These are phyloP conservation scores for Leishmania mexicana DNA, from an alignment of 208 protist genomes.

Conservation along the genomic window DNA sequence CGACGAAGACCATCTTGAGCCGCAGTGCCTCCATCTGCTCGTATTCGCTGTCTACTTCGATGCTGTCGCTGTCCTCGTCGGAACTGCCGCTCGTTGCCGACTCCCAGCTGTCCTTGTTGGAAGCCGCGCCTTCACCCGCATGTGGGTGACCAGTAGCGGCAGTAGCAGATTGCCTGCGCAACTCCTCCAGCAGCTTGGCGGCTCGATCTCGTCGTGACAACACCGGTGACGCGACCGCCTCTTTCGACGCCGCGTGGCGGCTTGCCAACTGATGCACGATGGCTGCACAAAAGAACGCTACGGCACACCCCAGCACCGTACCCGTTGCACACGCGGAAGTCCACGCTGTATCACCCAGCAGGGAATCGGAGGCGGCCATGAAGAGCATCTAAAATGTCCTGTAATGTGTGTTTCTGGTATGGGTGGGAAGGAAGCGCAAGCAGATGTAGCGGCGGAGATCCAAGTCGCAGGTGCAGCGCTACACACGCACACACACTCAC, in stretches of 20 bases:
- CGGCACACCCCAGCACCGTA: slow-evolving; percentile 2
- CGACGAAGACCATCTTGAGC: slow-evolving; percentile 80
- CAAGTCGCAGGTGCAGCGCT: background rate
- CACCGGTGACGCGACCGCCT: background rate
- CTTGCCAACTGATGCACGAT: background rate
- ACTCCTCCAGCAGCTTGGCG: slow-evolving; percentile 18
- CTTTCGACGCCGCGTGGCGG: background rate
- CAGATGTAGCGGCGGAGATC: background rate
- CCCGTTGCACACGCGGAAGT: background rate
- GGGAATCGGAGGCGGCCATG: background rate
- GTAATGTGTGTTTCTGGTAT: background rate
- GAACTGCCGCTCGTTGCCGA: background rate
- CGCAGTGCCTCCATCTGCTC: slow-evolving; percentile 50
- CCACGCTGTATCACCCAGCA: background rate
- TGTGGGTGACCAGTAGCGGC: background rate
- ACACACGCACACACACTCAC: background rate
- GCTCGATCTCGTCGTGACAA: slow-evolving; percentile 23
- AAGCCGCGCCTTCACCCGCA: background rate
- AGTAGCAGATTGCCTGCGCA: slow-evolving; percentile 3
- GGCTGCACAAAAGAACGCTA: slow-evolving; percentile 3
- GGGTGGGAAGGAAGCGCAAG: background rate
- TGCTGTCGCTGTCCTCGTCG: background rate
- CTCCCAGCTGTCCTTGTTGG: slow-evolving; percentile 30
- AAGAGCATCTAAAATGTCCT: background rate
- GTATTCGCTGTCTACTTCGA: slow-evolving; percentile 45